These are phyloP conservation scores for Hypoxylon sp. DNA, from an alignment of 2,329 filamentous ascomycete species.

Conservation along the genomic window DNA sequence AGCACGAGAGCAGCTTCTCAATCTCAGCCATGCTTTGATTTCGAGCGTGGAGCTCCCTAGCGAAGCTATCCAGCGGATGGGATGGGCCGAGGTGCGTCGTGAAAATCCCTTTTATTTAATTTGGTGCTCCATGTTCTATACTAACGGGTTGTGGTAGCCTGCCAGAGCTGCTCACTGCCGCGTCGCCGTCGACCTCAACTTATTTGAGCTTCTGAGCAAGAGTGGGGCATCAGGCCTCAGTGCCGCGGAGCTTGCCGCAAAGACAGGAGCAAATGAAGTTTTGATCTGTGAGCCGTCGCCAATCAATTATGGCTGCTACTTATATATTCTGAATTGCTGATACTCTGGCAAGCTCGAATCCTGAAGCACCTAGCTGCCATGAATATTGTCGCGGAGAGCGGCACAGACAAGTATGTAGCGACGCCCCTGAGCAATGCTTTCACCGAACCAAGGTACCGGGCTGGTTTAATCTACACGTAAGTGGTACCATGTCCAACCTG, in stretches of 20 bases:
- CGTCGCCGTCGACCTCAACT: constrained; percentile 55
- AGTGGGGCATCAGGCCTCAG: constrained; percentile 49
- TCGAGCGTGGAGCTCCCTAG: constrained; percentile 57
- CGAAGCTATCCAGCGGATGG: constrained; percentile 56
- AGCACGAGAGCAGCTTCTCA: constrained; percentile 57
- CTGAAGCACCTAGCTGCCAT: constrained; percentile 59
- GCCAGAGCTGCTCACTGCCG: constrained; percentile 57
- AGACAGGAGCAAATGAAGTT: constrained; percentile 51
- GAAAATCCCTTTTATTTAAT: too few species aligned
- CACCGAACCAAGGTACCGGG: constrained; percentile 55
- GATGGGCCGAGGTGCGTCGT: constrained; percentile 59
- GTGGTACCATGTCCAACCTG: not conserved
- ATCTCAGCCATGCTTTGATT: constrained; percentile 55
- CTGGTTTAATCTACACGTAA: constrained; percentile 54
- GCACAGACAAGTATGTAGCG: constrained; percentile 50
- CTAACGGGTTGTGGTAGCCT: constrained; percentile 46
- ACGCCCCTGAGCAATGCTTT: constrained; percentile 55
- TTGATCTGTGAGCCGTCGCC: constrained; percentile 40
- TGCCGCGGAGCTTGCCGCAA: constrained; percentile 50
- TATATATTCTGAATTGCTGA: not conserved
- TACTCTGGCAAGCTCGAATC: constrained; percentile 49
- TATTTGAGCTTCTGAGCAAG: constrained; percentile 55
- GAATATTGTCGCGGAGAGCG: constrained; percentile 53
- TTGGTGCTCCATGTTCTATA: not conserved
- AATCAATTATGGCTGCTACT: not conserved